Conservation (phyloP, 2,329 filamentous ascomycete species). For the Orbilia brochopaga region DNA sequence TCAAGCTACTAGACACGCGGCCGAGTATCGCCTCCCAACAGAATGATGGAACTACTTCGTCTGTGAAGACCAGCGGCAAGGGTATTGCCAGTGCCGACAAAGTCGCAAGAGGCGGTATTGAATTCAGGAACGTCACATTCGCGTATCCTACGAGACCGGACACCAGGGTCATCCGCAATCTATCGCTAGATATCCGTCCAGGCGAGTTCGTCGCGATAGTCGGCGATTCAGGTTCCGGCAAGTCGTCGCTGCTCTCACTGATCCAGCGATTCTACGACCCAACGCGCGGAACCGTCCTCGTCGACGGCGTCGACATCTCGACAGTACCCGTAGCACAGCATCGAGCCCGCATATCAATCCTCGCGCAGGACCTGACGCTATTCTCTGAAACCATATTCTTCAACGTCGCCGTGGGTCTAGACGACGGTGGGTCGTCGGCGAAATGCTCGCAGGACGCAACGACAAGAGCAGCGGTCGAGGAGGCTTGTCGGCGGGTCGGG, state of each 20-base stretch:
- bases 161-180: constrained; percentile 64
- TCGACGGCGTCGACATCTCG: constrained; percentile 62
- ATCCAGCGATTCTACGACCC: constrained; percentile 64
- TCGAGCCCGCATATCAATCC: constrained; percentile 64
- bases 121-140: constrained; percentile 68
- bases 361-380: constrained; percentile 66
- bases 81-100: constrained; percentile 12
- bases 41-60: no score
- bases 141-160: constrained; percentile 70
- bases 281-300: constrained; percentile 58
- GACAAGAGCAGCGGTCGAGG: constrained; percentile 47
- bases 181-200: constrained; percentile 66
- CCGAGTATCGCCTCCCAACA: constrained; percentile 52
- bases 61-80: no score
- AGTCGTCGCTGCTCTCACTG: constrained; percentile 69
- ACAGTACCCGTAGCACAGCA: constrained; percentile 60
- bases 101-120: constrained; percentile 58
- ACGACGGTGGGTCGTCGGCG: constrained; percentile 53
- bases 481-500: constrained; percentile 73
- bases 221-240: constrained; percentile 70
- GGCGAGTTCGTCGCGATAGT: constrained; percentile 70
- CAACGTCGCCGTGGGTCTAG: constrained; percentile 64
- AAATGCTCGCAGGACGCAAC: constrained; percentile 12
- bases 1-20: constrained; percentile 53
- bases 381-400: constrained; percentile 66